A percentile compares a stretch with the other conserved stretches of the same genome.
Evolutionary conservation across 768 basidiomycete species (phyloP).

Genomic region (Goffeauzyma gilvescens): DNA sequence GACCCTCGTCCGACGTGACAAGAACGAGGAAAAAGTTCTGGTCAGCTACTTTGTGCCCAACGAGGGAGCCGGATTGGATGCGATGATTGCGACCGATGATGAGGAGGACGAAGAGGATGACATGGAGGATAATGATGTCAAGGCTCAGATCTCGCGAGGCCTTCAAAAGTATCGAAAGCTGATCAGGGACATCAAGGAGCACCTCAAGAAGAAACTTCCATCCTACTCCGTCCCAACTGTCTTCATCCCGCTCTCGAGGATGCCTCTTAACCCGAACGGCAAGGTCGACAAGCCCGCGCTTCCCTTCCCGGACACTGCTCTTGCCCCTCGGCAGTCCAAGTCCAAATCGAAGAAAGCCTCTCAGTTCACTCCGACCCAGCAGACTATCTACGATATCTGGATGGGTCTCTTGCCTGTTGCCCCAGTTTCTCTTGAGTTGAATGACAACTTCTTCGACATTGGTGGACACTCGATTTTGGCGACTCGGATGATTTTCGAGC

Average conservation of each 20-base stretch:
- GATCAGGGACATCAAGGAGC: conserved; percentile 82
- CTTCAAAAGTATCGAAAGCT: conserved; percentile 65
- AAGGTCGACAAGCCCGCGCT: conserved; percentile 97
- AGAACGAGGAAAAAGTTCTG: conserved; percentile 97
- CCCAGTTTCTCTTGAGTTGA: conserved; percentile 55
- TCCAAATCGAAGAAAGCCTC: conserved; percentile 34
- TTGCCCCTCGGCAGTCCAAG: conserved; percentile 36
- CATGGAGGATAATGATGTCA: conserved; percentile 32
- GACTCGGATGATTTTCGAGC: conserved; percentile 88
- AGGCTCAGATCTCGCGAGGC: conserved; percentile 49
- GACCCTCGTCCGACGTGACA: conserved; percentile 85
- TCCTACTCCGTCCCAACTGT: conserved; percentile 87
- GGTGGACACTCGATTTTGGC: conserved; percentile 98
- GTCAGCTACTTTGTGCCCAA: conserved; percentile 93
- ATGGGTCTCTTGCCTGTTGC: conserved; percentile 55
- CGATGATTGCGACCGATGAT: conserved; percentile 38
- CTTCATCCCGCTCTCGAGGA: conserved; percentile 78
- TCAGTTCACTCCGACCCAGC: conserved; percentile 49
- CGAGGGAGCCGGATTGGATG: conserved; percentile 45
- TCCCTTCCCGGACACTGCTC: conserved; percentile 92
- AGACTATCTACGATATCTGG: conserved; percentile 73
- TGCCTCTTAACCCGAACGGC: conserved; percentile 97
- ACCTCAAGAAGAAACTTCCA: conserved; percentile 90
- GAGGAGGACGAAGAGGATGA: conserved; percentile 33
- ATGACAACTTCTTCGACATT: conserved; percentile 94